phyloP scores from a whole-genome alignment of 768 basidiomycete genomes.

The Mycena olivaceomarginata region DNA sequence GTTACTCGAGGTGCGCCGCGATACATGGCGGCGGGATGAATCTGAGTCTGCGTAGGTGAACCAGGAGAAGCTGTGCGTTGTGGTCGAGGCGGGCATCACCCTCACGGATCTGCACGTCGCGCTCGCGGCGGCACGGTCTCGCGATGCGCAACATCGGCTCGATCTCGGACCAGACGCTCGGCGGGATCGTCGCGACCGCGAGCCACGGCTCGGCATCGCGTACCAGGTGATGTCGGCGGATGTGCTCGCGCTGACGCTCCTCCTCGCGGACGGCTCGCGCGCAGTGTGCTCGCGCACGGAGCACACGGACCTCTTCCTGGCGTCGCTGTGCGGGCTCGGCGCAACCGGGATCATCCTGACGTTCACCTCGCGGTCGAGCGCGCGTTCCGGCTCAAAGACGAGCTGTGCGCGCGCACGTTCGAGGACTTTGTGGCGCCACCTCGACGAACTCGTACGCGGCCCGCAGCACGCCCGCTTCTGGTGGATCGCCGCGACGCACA shows the following conservation, averaged over 20 bases:
- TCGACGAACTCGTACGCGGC: conserved; percentile 73
- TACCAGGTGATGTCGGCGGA: conserved; percentile 90
- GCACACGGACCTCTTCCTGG: conserved; percentile 87
- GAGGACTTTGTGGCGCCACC: conserved; percentile 72
- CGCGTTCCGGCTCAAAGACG: conserved; percentile 89
- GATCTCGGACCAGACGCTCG: conserved; percentile 97
- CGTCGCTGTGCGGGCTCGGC: conserved; percentile 94
- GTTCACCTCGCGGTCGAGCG: conserved; percentile 88
- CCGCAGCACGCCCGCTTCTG: conserved; percentile 94
- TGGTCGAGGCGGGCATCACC: conserved; percentile 88
- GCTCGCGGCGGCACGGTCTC: conserved; percentile 79
- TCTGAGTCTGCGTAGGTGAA: conserved; percentile 76
- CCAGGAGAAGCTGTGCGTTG: conserved; percentile 78
- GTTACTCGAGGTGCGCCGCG: conserved; percentile 82
- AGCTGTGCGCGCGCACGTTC: conserved; percentile 79
- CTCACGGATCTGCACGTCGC: conserved; percentile 83
- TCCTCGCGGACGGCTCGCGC: conserved; percentile 86
- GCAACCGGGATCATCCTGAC: conserved; percentile 90
- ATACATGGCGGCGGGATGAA: conserved; percentile 16
- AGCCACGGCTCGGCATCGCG: conserved; percentile 92
- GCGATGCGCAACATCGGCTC: conserved; percentile 97
- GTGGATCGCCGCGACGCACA: conserved; percentile 93
- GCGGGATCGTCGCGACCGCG: conserved; percentile 94
- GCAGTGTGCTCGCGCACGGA: conserved; percentile 81
- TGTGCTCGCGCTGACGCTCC: conserved; percentile 83